Evolutionary conservation across 345 rosid species (phyloP), one percentile per base, ranked within the genome.

Genomic region (Syzygium jambos): DNA sequence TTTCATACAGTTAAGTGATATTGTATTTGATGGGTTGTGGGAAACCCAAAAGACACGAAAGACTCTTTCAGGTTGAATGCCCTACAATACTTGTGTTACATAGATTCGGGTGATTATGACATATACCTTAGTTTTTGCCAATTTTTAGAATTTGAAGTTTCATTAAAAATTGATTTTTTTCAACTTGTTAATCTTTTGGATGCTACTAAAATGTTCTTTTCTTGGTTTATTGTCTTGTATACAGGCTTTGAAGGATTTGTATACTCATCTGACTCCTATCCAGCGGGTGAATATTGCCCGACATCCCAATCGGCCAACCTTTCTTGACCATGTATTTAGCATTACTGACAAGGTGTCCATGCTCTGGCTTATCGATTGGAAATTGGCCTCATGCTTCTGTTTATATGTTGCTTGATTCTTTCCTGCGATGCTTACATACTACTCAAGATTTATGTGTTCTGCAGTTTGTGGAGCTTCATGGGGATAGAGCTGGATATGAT

Each of bases 381-480:
- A 19, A 73, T 21, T 73, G 82, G 82, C 82, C 49, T 38, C 2
- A 0, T 73, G 82, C 82, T 73, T 73, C 82, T 73, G 49, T 73
- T 19, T 73, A 19, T 73, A 73, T 38, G 49, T 73, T 73, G 82
- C 82, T 38, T 38, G 82, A 2, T 73, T 38, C 82, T 73, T 38
- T 73, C 82, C 82, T 34, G 82, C 14, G 9, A 73, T 73, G 46
- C 78, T 38, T 73, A 38, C 82, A 9, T 38, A 17, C 49, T 43
- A 38, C 49, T 73, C 49, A 9, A 19, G 49, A 21, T 41, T 73
- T 38, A 73, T 38, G 82, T 73, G 27, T 38, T 21, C 49, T 38
- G 49, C 85, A 98, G 99, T 96, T 96, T 85, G 94, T 96, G 92
- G 99, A 98, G 92, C 98, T 98, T 92, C 99, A 98, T 88, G 99